A percentile compares a stretch with the other conserved stretches of the same genome.
Conservation (phyloP, 2,329 filamentous ascomycete species). For the Pezicula carpinea region DNA sequence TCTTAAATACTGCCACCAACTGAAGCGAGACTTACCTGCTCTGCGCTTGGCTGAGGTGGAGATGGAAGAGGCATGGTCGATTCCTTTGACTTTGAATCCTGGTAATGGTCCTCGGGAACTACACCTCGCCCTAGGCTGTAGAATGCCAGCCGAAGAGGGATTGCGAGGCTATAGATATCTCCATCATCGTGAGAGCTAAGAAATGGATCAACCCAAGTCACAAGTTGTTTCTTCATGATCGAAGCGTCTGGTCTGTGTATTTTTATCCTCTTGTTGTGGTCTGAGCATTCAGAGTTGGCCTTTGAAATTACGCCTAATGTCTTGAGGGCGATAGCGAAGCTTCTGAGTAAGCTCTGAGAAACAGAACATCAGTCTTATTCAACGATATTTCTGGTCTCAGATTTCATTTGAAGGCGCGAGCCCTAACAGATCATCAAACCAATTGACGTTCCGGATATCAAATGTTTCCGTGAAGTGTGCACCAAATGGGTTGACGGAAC, state of each 20-base stretch:
- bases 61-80: slow-evolving; percentile 33
- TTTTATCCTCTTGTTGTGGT: slow-evolving; percentile 32
- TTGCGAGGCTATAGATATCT: slow-evolving; percentile 32
- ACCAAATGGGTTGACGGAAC: slow-evolving; percentile 5
- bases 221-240: slow-evolving; percentile 32
- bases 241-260: slow-evolving; percentile 28
- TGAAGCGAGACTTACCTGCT: slow-evolving; percentile 30
- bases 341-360: slow-evolving; percentile 1
- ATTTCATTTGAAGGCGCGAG: slow-evolving; percentile 16
- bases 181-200: slow-evolving; percentile 29
- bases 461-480: slow-evolving; percentile 12
- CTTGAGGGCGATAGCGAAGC: slow-evolving; percentile 33
- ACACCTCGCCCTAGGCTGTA: slow-evolving; percentile 33
- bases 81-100: slow-evolving; percentile 34
- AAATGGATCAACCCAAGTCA: slow-evolving; percentile 32
- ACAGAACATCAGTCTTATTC: neutral
- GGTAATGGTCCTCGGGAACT: slow-evolving; percentile 30
- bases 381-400: neutral
- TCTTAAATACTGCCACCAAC: slow-evolving; percentile 34
- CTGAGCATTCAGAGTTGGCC: slow-evolving; percentile 31
- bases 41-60: slow-evolving; percentile 32
- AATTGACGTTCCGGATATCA: slow-evolving; percentile 14
- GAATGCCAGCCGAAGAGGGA: slow-evolving; percentile 33
- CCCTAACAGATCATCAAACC: slow-evolving; percentile 16
- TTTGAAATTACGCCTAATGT: slow-evolving; percentile 50